Evolutionary conservation across 352 stramenopile species (phyloP), one percentile per base, ranked within the genome.

Genomic region (Globisporangium takayamanum): DNA sequence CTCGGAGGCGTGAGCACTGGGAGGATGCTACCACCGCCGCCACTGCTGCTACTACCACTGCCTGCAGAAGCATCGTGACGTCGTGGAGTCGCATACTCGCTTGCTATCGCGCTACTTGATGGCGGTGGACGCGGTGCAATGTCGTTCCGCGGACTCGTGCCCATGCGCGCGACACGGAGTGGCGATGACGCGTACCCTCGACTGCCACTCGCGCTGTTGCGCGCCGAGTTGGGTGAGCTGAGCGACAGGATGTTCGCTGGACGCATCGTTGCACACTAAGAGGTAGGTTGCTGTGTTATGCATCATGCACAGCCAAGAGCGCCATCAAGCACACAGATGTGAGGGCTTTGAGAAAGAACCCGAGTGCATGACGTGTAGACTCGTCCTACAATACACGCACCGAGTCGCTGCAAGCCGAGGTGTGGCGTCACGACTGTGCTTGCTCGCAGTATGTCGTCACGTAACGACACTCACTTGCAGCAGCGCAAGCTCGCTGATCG

Each of bases 101-200:
- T 49, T 59, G 54, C n/a, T 15, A 25, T 54, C 6, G 22, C 28
- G 30, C 11, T 49, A 7, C 20, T 59, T 18, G 47, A 16, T 2
- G 61, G 52, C 3, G 68, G 55, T 0, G 62, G 57, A 15, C 62
- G 53, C 33, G 66, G 62, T 7, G 49, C 47, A 10, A 60, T 36
- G 20, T 72, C 62, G 50, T 62, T 69, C n/a, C 67, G 69, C n/a
- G 72, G 68, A 52, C 70, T 79, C 33, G 64, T 61, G 10, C 18
- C 50, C 20, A 50, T 53, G 22, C 53, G 57, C 14, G 53, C 48
- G 1, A 51, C 45, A 16, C 51, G 60, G 14, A 42, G 11, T 25
- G 59, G 57, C 36, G 57, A 59, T 22, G 57, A 59, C n/a, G 12
- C 36, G 16, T 64, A 64, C 11, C 52, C 53, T 15, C 44, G 44